These are phyloP conservation scores for Ceratobasidium papillatum DNA, from an alignment of 1,284 basidiomycete species.

Conservation along the genomic window DNA sequence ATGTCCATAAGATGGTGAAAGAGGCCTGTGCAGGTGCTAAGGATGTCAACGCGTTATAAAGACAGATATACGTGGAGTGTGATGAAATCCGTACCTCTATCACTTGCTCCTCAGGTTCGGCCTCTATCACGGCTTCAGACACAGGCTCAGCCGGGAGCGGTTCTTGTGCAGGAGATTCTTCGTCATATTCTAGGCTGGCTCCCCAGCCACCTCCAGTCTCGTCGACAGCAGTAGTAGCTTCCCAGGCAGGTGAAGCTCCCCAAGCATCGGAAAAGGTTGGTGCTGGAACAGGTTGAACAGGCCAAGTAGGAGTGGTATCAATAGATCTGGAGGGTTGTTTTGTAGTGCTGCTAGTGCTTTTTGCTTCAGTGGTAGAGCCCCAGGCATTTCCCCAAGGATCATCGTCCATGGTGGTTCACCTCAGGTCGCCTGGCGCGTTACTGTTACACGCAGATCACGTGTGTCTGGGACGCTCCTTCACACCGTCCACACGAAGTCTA, in stretches of 20 bases:
- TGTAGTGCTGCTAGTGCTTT: not conserved
- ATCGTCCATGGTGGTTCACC: constrained; percentile 35
- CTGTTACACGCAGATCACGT: constrained; percentile 19
- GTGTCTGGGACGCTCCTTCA: constrained; percentile 18
- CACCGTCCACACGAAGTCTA: constrained; percentile 21
- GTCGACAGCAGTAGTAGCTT: not conserved
- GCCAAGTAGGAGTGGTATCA: constrained; percentile 12
- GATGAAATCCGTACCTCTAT: constrained; percentile 28
- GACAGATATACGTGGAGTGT: constrained; percentile 17
- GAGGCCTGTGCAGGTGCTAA: constrained; percentile 22
- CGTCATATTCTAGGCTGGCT: constrained; percentile 33
- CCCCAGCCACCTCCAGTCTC: constrained; percentile 37
- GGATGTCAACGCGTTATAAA: constrained; percentile 26
- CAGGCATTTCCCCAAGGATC: constrained; percentile 37
- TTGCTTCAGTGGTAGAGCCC: constrained; percentile 24
- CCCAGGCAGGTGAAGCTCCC: constrained; percentile 20
- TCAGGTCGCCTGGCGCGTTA: not conserved
- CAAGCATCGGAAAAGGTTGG: constrained; percentile 32
- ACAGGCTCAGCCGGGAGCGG: constrained; percentile 2
- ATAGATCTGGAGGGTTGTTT: not conserved
- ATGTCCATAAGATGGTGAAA: constrained; percentile 4
- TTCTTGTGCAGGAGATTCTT: not conserved
- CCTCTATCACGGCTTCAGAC: constrained; percentile 2
- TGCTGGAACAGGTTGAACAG: constrained; percentile 21
- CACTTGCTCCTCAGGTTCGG: constrained; percentile 30